Base-by-base conservation (phyloP, 306 rosid genomes). In the Benincasa hispida region DNA sequence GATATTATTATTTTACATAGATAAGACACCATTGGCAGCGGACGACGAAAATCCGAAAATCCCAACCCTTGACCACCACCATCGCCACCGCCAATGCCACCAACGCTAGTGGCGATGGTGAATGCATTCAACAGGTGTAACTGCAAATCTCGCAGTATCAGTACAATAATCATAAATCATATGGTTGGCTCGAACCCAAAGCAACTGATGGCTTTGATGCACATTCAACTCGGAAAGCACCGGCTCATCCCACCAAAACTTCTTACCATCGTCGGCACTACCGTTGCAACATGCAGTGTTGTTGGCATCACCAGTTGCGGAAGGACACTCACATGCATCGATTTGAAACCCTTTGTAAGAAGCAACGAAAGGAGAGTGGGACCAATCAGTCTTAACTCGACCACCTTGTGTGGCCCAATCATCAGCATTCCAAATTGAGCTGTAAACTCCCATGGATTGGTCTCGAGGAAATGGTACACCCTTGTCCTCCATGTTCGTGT, bases 321-420 rank as follows among this genome's bases (percentile, higher is more conserved):
- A 86, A 0, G 88, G 79, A 54, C 78, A 68, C 78, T 94, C 93
- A 3, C 99, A 94, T 2, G 91, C 96, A 12, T 88, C 75, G 66
- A 94, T 89, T 28, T 86, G 79, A 17, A 94, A 94, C n/a, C 80
- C 88, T 79, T 70, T 90, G 86, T 90, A 95, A 1, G 91, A 80
- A 2, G 89, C 96, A 5, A 89, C 9, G 79, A 95, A 95, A 0
- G 99, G 99, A 9, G 96, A 93, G 28, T 92, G 96, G 72, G 90
- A 85, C 99, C 99, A 94, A 75, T 95, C 98, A 4, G 98, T 95
- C 83, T 95, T 95, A 45, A 95, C 89, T 5, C 92, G 80, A 13
- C 99, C 99, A 2, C 99, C 99, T n/a, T 95, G 98, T 0, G 99
- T 95, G n/a, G 98, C 99, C 99, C 98, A 95, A 60, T 95, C 98